These are phyloP conservation scores for Rhododendron simsii DNA, from an alignment of 148 eudicot genomes.

Conservation along the genomic window DNA sequence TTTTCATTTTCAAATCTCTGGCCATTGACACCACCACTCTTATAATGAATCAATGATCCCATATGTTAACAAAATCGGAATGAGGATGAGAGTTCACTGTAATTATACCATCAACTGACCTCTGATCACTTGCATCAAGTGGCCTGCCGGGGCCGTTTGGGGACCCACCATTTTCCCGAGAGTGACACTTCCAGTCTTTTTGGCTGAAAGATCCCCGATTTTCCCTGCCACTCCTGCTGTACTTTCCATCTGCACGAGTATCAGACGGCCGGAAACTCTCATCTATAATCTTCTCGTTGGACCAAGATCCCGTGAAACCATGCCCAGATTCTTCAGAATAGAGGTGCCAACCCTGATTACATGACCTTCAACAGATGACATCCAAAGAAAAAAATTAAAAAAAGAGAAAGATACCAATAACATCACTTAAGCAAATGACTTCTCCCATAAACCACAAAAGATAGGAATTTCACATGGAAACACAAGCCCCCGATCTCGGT, in stretches of 20 bases:
- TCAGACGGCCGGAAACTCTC: constrained; percentile 37
- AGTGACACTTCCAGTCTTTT: constrained; percentile 48
- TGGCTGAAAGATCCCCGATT: constrained; percentile 42
- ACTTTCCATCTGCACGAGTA: constrained; percentile 41
- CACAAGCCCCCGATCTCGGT: not conserved
- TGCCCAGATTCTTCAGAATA: constrained; percentile 41
- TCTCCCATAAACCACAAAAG: not conserved
- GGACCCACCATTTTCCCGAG: constrained; percentile 39
- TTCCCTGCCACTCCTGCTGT: constrained; percentile 52
- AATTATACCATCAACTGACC: constrained; percentile 34
- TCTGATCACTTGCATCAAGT: constrained; percentile 29
- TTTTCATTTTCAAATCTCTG: constrained; percentile 52
- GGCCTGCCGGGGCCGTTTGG: constrained; percentile 41
- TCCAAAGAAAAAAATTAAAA: constrained; percentile 3
- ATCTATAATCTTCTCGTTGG: constrained; percentile 35
- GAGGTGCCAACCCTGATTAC: constrained; percentile 60
- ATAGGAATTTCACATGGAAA: not conserved
- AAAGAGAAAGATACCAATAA: constrained; percentile 17
- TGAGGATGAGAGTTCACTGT: constrained; percentile 41
- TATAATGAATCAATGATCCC: constrained; percentile 30
- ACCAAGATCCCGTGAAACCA: constrained; percentile 41
- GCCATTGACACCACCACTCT: constrained; percentile 33
- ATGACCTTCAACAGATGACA: constrained; percentile 50
- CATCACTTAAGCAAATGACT: constrained; percentile 4
- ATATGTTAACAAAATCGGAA: constrained; percentile 31